These are phyloP conservation scores for Ophiostoma piceae DNA, from an alignment of 2,329 filamentous ascomycete genomes.

Conservation along the genomic window DNA sequence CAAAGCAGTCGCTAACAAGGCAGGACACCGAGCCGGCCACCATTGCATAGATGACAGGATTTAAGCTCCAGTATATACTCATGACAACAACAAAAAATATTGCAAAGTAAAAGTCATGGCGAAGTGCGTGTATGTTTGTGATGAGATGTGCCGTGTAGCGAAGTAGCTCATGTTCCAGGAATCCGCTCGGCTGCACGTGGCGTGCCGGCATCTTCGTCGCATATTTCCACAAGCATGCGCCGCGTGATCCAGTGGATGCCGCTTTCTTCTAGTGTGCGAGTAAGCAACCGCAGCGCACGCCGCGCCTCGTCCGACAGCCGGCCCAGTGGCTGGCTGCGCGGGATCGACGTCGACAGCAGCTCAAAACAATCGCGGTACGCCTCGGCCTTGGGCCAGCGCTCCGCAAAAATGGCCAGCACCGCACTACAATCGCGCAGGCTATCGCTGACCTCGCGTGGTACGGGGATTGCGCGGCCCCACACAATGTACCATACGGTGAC, in stretches of 20 bases:
- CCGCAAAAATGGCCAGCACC: slow-evolving; percentile 36
- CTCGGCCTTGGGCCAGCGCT: slow-evolving; percentile 36
- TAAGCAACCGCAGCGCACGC: neutral
- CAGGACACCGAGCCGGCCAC: neutral
- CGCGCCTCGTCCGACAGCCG: slow-evolving; percentile 3
- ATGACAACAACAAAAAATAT: neutral
- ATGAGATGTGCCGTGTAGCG: neutral
- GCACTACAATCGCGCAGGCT: slow-evolving; percentile 36
- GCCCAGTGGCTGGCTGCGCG: slow-evolving; percentile 18
- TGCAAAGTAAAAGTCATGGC: neutral
- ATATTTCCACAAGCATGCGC: slow-evolving; percentile 21
- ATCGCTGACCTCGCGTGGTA: slow-evolving; percentile 26
- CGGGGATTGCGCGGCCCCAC: slow-evolving; percentile 17
- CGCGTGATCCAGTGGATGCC: slow-evolving; percentile 18
- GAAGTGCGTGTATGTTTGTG: neutral
- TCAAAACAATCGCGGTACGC: slow-evolving; percentile 37
- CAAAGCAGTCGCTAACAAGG: neutral
- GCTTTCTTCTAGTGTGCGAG: slow-evolving; percentile 7
- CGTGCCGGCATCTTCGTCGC: neutral
- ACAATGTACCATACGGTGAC: slow-evolving; percentile 23
- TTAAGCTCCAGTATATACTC: neutral
- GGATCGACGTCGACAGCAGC: slow-evolving; percentile 28
- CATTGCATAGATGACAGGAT: slow-evolving; percentile 1
- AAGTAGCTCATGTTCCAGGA: neutral
- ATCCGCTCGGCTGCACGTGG: neutral